Evolutionary conservation across 768 basidiomycete species (phyloP).

Genomic region (Mycena rebaudengoi): DNA sequence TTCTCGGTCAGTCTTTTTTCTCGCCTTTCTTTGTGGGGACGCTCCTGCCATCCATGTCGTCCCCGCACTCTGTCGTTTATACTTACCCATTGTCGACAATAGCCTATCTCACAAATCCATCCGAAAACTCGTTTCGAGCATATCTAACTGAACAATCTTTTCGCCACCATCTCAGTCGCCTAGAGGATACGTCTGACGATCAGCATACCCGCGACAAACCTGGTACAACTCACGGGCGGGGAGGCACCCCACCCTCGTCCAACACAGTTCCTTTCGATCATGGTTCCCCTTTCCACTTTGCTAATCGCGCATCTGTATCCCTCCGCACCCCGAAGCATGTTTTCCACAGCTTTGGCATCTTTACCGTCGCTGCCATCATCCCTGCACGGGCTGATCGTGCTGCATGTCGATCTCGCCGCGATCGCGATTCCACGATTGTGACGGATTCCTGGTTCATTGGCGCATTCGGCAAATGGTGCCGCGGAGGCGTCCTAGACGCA

Average conservation of each 20-base stretch:
- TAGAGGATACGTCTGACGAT: conserved; percentile 73
- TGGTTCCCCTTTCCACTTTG: conserved; percentile 78
- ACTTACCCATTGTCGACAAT: conserved; percentile 24
- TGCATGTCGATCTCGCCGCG: conserved; percentile 39
- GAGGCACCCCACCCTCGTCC: conserved; percentile 28
- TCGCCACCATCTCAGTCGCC: conserved; percentile 88
- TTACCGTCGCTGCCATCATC: conserved; percentile 83
- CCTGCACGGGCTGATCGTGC: conserved; percentile 48
- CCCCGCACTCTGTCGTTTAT: conserved; percentile 10
- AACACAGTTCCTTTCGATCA: conserved; percentile 43
- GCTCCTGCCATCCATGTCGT: not conserved
- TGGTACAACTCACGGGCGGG: conserved; percentile 36
- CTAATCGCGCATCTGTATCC: conserved; percentile 91
- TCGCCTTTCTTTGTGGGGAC: conserved; percentile 12
- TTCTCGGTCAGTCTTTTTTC: conserved; percentile 67
- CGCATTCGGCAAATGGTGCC: conserved; percentile 92
- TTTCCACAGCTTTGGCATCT: conserved; percentile 87
- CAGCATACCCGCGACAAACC: conserved; percentile 43
- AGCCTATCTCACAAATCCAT: conserved; percentile 97
- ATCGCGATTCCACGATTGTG: conserved; percentile 59
- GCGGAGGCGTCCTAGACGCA: conserved; percentile 81
- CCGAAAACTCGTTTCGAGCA: conserved; percentile 91
- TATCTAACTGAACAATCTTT: conserved; percentile 98
- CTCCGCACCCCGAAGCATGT: conserved; percentile 91
- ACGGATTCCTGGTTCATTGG: conserved; percentile 91